Base-by-base conservation (phyloP, 768 basidiomycete species). In the Lanmaoa rubissima region DNA sequence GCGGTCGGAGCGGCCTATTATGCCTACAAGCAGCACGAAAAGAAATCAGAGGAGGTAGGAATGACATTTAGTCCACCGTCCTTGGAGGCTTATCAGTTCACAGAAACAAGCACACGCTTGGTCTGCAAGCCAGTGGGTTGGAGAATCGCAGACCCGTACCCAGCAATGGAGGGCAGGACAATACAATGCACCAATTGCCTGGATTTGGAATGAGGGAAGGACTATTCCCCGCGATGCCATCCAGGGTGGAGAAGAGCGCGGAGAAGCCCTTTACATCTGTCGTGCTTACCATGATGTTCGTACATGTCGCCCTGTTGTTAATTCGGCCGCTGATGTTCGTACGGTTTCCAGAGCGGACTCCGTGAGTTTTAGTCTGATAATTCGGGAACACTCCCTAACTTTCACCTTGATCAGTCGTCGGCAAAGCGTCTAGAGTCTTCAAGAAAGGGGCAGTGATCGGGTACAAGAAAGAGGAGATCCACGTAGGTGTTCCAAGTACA, bases 381-480 rank as follows among this genome's bases (percentile, higher is more conserved):
- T 38, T 34, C 16, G 7, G 35, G 19, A 44, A 53, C 35, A 16
- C 39, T 28, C 24, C 35, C 55, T 56, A 47, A 62, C 26, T 14
- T 40, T 36, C 39, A 21, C 42, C 31, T 53, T 38, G 54, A 45
- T 12, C 56, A 89, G 88, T 86, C 64, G 62, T 88, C 53, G 88
- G 88, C 17, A 89, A 87, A 64, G 87, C 86, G 2, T 83, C 81
- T 28, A 59, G 67, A 4, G 74, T 73, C 17, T 83, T 86, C 72
- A 65, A 82, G 65, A 79, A 84, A 61, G 88, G 89, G 8, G 83
- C 77, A 19, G 79, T 82, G 41, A 79, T 90, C 51, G 87, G 88
- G 16, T 88, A 79, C 65, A 75, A 71, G 45, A 74, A 82, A 60
- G 73, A 84, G 5, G 86, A 85, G 64, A 74, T 83, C 43, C 79